Evolutionary conservation across 2,329 filamentous ascomycete genomes (phyloP).

Genomic region (Beauveria varroae): DNA sequence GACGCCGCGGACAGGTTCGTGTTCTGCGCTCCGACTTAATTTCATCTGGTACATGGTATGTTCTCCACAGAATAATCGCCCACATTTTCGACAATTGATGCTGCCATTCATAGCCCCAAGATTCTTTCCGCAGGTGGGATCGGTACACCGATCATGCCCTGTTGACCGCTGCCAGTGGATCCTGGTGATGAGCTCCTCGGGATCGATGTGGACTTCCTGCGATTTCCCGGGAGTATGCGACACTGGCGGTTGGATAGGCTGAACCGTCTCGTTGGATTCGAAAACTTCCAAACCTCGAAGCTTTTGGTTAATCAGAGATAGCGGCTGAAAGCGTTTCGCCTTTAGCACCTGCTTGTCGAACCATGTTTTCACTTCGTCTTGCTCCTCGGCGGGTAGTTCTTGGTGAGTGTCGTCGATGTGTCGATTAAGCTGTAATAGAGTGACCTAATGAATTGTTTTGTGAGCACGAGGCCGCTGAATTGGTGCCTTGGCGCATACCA

Average conservation of each 20-base stretch:
- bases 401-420: conserved; percentile 83
- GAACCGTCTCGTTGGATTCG: conserved; percentile 72
- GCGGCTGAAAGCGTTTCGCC: conserved; percentile 85
- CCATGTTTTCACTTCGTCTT: conserved; percentile 95
- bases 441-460: conserved; percentile 51
- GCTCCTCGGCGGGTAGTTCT: conserved; percentile 78
- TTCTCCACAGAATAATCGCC: conserved; percentile 88
- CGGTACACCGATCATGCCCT: conserved; percentile 72
- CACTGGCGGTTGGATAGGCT: conserved; percentile 25
- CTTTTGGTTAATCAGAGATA: conserved; percentile 89
- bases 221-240: conserved; percentile 30
- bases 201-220: conserved; percentile 50
- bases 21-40: conserved; percentile 76
- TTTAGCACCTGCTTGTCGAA: conserved; percentile 92
- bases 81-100: conserved; percentile 91
- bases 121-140: conserved; percentile 75
- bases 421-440: conserved; percentile 81
- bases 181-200: conserved; percentile 82
- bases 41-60: conserved; percentile 99
- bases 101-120: conserved; percentile 73
- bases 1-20: conserved; percentile 81
- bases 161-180: conserved; percentile 81
- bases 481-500: conserved; percentile 52
- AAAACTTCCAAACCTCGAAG: conserved; percentile 88
- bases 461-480: background rate